Conservation (phyloP, 306 rosid species). For the Cicer cuneatum region DNA sequence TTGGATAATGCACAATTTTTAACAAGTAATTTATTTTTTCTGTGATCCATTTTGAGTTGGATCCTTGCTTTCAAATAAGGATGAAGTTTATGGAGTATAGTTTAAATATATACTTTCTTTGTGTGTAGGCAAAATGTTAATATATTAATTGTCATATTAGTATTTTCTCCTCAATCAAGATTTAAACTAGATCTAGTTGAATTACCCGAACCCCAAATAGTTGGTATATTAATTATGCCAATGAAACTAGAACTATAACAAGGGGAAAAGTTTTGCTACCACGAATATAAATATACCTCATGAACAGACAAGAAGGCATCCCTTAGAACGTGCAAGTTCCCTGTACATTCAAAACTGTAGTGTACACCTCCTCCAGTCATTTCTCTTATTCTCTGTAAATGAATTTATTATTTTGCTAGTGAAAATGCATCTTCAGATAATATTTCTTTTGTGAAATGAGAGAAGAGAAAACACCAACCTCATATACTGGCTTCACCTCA, state of each 20-base stretch:
- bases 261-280: not conserved
- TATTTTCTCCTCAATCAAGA: no score
- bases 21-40: not conserved
- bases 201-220: not conserved
- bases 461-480: conserved; percentile 53
- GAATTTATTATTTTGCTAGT: conserved; percentile 15
- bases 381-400: conserved; percentile 61
- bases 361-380: conserved; percentile 67
- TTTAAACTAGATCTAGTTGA: no score
- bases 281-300: conserved; percentile 48
- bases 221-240: not conserved
- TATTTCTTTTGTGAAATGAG: conserved; percentile 9
- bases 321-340: conserved; percentile 60
- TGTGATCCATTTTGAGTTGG: not conserved
- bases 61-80: conserved; percentile 10
- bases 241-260: not conserved
- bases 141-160: no score
- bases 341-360: conserved; percentile 76
- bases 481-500: conserved; percentile 59
- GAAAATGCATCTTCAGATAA: not conserved
- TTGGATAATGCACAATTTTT: not conserved
- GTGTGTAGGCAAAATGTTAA: no score
- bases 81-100: not conserved
- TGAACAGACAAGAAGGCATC: conserved; percentile 69
- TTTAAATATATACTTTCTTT: no score